Base-by-base conservation (phyloP, 257 asterid genomes). In the Mitragyna speciosa region DNA sequence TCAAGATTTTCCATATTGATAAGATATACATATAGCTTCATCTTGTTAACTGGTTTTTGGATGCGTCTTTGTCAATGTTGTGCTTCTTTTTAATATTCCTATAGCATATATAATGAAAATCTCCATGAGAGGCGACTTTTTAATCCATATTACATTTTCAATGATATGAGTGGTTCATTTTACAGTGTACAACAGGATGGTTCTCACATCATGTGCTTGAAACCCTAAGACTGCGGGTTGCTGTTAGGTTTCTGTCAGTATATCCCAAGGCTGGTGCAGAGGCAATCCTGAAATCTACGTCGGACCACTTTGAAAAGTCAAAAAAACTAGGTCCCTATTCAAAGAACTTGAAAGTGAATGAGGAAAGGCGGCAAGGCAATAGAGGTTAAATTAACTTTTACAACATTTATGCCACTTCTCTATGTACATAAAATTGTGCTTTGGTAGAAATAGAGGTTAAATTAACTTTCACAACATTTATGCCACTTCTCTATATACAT, bases 141-240 rank as follows among this genome's bases (percentile, higher is more conserved):
- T 80, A 47, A 33, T 22, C 52, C 65, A 71, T 78, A 28, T 81
- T 70, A 39, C 47, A 63, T 48, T 39, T 80, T 59, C 20, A 56
- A 77, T 83, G n/a, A 71, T 81, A 82, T 82, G 16, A 45, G 47
- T 65, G 36, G 47, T 47, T 83, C 63, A 30, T 58, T 68, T 79
- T 84, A 79, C 91, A 92, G 94, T 86, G 85, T 80, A 85, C 83
- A 82, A 89, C 93, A 51, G 99, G 99, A 76, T 93, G 99, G 99
- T 92, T 93, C 87, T 80, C 97, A 68, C 71, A 90, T 28, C 87
- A 83, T 51, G 79, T 84, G 77, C 82, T 92, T 54, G 90, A 92
- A 80, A 83, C 88, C 84, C 83, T 95, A 87, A 89, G 99, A 70
- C 78, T 85, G 48, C 84, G 94, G 49, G 94, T 93, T 82, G 91